A percentile compares a stretch with the other conserved stretches of the same genome.
Evolutionary conservation across 148 eudicot genomes (phyloP).

Genomic region (Vaccinium myrtillus): DNA sequence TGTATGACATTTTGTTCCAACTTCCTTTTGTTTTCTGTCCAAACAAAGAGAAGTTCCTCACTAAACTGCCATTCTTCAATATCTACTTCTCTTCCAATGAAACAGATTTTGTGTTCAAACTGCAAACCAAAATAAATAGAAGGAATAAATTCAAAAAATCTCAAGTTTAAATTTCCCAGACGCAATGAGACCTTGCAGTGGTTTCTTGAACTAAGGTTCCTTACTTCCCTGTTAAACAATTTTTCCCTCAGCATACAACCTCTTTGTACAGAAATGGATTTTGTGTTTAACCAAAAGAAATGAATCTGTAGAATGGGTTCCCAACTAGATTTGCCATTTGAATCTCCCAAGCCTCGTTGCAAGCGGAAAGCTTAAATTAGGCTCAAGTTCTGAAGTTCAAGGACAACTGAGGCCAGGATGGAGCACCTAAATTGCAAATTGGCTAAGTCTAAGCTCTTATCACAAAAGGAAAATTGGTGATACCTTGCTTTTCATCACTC

Average conservation of each 20-base stretch:
- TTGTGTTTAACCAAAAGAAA: neutral
- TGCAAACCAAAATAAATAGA: neutral
- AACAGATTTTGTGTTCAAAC: neutral
- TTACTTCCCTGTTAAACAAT: neutral
- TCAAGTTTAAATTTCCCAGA: neutral
- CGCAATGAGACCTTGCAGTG: neutral
- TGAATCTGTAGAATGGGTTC: neutral
- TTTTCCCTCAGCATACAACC: neutral
- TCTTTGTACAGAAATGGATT: neutral
- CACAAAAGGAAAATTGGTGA: neutral
- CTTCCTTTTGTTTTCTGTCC: neutral
- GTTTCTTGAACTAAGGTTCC: neutral
- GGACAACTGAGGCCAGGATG: neutral
- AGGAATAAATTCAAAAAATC: neutral
- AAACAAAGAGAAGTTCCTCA: neutral
- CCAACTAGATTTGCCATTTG: conserved; percentile 1
- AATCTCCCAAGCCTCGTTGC: neutral
- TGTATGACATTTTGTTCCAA: neutral
- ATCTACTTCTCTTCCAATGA: neutral
- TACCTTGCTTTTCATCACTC: too few species aligned
- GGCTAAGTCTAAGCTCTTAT: neutral
- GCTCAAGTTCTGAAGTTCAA: conserved; percentile 2
- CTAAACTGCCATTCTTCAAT: neutral
- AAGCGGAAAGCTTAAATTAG: neutral
- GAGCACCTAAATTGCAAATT: conserved; percentile 4